These are phyloP conservation scores for Chenopodium quinoa DNA, from an alignment of 148 eudicot genomes.

Conservation along the genomic window DNA sequence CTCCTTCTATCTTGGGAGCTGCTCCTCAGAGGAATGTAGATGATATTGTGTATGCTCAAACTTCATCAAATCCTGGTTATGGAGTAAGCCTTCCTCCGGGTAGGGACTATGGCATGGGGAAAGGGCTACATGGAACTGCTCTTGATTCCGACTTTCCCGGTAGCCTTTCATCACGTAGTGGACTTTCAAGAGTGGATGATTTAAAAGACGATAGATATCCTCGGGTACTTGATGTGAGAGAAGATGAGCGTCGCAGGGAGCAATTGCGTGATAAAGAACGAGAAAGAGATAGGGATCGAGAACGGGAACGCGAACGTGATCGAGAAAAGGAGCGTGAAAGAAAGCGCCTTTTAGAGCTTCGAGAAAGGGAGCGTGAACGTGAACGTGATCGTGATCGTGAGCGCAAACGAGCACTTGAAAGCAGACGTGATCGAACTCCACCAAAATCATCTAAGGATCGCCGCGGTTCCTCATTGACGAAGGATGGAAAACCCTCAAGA, in stretches of 20 bases:
- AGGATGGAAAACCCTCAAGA: constrained; percentile 57
- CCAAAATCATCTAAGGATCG: constrained; percentile 71
- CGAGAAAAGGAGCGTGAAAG: constrained; percentile 54
- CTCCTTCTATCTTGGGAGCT: constrained; percentile 88
- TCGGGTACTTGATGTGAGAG: constrained; percentile 67
- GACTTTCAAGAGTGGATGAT: constrained; percentile 63
- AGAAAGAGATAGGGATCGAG: constrained; percentile 63
- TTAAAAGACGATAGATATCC: constrained; percentile 59
- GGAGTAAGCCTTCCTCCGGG: constrained; percentile 99
- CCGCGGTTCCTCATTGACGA: constrained; percentile 54
- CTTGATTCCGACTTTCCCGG: constrained; percentile 68
- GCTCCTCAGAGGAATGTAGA: constrained; percentile 75
- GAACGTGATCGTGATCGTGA: constrained; percentile 67
- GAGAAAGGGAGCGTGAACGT: constrained; percentile 58
- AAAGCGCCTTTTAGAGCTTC: constrained; percentile 49
- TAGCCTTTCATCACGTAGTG: constrained; percentile 47
- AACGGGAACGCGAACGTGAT: constrained; percentile 55
- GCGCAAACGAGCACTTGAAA: constrained; percentile 55
- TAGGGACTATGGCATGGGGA: constrained; percentile 86
- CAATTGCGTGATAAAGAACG: constrained; percentile 62
- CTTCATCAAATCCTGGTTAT: constrained; percentile 84
- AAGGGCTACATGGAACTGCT: constrained; percentile 69
- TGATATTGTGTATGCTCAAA: constrained; percentile 59
- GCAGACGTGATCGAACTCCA: constrained; percentile 69
- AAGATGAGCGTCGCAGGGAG: constrained; percentile 72